Conservation (phyloP, 176 grass and related monocot species). For the Paspalum notatum region DNA sequence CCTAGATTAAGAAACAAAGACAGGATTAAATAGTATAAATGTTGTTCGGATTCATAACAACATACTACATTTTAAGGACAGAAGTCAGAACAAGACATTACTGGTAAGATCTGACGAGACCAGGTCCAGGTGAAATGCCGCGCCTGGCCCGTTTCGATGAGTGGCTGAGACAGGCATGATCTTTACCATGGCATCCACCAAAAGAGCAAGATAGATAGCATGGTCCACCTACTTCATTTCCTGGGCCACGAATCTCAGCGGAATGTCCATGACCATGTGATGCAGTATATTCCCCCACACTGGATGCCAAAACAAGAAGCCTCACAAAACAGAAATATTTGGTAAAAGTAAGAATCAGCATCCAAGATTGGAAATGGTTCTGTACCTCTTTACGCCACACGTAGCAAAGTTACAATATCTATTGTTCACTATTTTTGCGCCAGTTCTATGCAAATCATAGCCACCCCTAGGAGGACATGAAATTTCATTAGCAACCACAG, state of each 20-base stretch:
- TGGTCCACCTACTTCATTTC: slow-evolving; percentile 19
- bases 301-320: slow-evolving; percentile 12
- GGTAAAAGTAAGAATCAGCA: background rate
- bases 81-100: background rate
- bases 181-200: background rate
- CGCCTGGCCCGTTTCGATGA: background rate
- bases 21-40: slow-evolving; percentile 13
- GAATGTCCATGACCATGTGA: slow-evolving; percentile 12
- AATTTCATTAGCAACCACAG: slow-evolving; percentile 9
- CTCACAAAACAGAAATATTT: background rate
- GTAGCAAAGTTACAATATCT: background rate
- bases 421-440: background rate
- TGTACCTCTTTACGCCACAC: slow-evolving; percentile 8
- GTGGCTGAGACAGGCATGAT: slow-evolving; percentile 2
- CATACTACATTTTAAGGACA: background rate
- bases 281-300: background rate
- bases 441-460: background rate
- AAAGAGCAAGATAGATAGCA: slow-evolving; percentile 1
- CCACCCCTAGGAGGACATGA: background rate
- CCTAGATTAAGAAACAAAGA: slow-evolving; percentile 38
- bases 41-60: background rate
- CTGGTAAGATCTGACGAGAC: background rate
- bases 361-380: background rate
- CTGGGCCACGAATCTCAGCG: background rate
- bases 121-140: slow-evolving; percentile 26